Percentiles rank a stretch among this genome's conserved stretches.
Conservation (phyloP, 31 red algal species). For the Asparagopsis taxiformis region DNA sequence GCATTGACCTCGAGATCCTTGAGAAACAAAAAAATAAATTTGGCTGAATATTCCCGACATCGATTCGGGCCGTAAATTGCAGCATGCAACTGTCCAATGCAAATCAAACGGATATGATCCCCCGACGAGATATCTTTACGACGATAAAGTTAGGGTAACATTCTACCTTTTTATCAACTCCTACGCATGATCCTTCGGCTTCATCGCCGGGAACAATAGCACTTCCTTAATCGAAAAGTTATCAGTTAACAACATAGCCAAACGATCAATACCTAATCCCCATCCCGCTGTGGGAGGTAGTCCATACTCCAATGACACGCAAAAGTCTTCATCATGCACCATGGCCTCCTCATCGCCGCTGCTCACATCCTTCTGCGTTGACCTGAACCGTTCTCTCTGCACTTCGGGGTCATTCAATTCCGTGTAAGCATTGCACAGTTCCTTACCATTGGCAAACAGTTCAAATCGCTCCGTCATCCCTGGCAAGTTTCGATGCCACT, state of each 20-base stretch:
- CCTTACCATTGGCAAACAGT: conserved; percentile 92
- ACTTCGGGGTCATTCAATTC: conserved; percentile 97
- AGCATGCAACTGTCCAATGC: no score
- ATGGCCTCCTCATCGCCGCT: conserved; percentile 93
- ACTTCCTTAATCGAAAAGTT: conserved; percentile 94
- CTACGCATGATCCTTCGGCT: conserved; percentile 72
- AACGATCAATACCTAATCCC: conserved; percentile 94
- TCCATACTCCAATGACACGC: conserved; percentile 86
- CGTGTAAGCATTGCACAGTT: conserved; percentile 96
- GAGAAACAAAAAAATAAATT: no score
- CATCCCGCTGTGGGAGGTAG: conserved; percentile 93
- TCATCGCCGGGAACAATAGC: conserved; percentile 94
- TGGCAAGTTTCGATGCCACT: conserved; percentile 75
- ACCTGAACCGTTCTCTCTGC: conserved; percentile 86
- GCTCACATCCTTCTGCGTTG: conserved; percentile 63
- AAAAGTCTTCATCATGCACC: conserved; percentile 95
- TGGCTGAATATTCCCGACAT: no score
- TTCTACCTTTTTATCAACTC: no score
- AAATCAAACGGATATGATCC: no score
- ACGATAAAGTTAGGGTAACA: no score
- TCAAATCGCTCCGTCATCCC: conserved; percentile 95
- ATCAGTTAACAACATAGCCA: conserved; percentile 95
- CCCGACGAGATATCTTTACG: no score
- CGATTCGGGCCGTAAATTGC: no score
- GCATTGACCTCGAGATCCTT: no score